Evolutionary conservation across 2,329 filamentous ascomycete genomes (phyloP), one percentile per base, ranked within the genome.

Genomic region (Exophiala oligosperma): DNA sequence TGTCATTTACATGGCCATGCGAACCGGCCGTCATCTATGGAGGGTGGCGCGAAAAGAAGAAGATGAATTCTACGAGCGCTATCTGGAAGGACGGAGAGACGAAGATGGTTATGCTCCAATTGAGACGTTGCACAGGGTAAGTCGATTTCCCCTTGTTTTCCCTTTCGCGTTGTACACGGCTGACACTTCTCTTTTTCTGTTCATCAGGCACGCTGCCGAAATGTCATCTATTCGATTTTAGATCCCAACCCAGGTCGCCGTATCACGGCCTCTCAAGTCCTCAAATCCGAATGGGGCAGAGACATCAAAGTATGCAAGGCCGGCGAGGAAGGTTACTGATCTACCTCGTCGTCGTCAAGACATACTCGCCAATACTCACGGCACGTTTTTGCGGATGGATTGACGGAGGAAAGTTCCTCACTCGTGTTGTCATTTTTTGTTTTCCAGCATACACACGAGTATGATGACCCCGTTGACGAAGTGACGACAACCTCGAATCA

Each of bases 1-100:
- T 71, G 94, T 99, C 52, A 99, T 99, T 60, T 99, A 99, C 78
- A 99, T 99, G 94, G 94, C 94, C 12, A 99, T 99, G 94, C 84
- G 94, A 58, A 97, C 93, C 1, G 94, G 94, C 4, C 84, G 94
- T 53, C 94, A 99, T 74, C 81, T 99, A 7, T 99, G 94, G 94
- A 89, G 92, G 54, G 86, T 97, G n/a, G 94, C 94, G 5, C 93
- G 93, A 75, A 95, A 92, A 75, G 92, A 96, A 55, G 93, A 97
- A 65, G 94, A 99, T 69, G 94, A 97, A 70, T 99, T 97, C 68
- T 99, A 96, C 72, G 90, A 90, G 64, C 88, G 92, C 43, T 99
- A 99, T 71, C 83, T 99, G 4, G 90, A 96, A 71, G 94, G 94
- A 29, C 86, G 94, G 53, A 89, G 91, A 71, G 92, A 96, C 67